Conservation (phyloP, 108 stramenopile species). For the Cyclotella sp. region DNA sequence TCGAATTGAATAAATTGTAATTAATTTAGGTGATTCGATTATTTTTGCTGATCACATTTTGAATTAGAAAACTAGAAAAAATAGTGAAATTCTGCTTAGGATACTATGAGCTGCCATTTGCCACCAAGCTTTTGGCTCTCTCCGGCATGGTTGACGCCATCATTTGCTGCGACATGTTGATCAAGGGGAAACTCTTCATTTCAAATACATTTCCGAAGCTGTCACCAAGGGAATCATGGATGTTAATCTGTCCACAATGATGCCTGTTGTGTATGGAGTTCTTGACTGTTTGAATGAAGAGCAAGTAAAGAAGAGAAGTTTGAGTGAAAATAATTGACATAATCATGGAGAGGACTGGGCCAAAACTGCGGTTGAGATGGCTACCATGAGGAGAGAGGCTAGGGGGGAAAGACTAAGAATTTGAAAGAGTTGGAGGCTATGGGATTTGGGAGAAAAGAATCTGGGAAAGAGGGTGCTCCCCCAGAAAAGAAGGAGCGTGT, state of each 20-base stretch:
- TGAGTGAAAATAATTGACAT: slow-evolving; percentile 66
- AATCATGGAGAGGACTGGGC: slow-evolving; percentile 97
- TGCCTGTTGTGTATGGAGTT: slow-evolving; percentile 93
- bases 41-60: too few species aligned
- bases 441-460: slow-evolving; percentile 56
- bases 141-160: slow-evolving; percentile 96
- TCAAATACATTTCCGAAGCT: slow-evolving; percentile 97
- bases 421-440: slow-evolving; percentile 51
- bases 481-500: background rate
- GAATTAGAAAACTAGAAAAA: too few species aligned
- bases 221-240: slow-evolving; percentile 95
- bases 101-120: slow-evolving; percentile 96
- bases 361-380: slow-evolving; percentile 97
- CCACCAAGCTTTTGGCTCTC: slow-evolving; percentile 91
- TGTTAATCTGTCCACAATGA: slow-evolving; percentile 84
- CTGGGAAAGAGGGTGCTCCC: slow-evolving; percentile 24
- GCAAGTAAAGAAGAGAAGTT: slow-evolving; percentile 81
- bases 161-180: slow-evolving; percentile 93
- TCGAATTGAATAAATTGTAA: too few species aligned
- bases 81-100: too few species aligned
- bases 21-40: too few species aligned
- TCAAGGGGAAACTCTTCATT: slow-evolving; percentile 99
- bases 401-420: slow-evolving; percentile 33
- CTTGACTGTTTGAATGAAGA: slow-evolving; percentile 88
- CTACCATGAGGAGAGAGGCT: slow-evolving; percentile 83